Base-by-base conservation (phyloP, 208 protist genomes). In the Trichomonas vaginalis region DNA sequence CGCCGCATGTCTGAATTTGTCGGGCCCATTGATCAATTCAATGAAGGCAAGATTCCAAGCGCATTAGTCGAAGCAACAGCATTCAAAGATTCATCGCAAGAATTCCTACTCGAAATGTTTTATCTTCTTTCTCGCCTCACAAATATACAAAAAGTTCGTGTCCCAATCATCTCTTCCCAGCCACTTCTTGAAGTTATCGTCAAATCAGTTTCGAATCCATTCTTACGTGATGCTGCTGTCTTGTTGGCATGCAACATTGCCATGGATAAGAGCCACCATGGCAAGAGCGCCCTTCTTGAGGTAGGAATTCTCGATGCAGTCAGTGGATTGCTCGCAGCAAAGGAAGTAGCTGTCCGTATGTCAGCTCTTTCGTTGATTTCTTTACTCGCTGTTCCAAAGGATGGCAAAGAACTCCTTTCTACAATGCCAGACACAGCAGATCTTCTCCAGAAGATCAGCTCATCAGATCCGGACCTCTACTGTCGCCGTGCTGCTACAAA, bases 91-190 rank as follows among this genome's bases (percentile, higher is more conserved):
- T 51, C 40, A 6, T 42, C 86, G 15, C 40, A 42, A 14, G 40
- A 42, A 17, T 51, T 92, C 42, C 45, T 92, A 2, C 15, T 40
- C 0, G 86, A 92, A 51, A 23, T 92, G 23, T 92, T 92, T 32
- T 23, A n/a, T 51, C 86, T 92, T 39, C 86, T 92, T 51, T 92
- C 86, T 35, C 23, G 40, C 8, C 27, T 92, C 8, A 92, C 86
- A 17, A 92, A 92, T 45, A 92, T 39, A 2, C 86, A 92, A 47
- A 92, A 48, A 92, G 45, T 92, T 92, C 86, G 86, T 39, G 86
- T 92, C 4, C 86, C 86, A 17, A 35, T 92, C 0, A 92, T 92
- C 39, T 42, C 42, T 39, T 48, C 42, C 15, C 0, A 48, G 39
- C 14, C 23, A 32, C n/a, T 92, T 39, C 37, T 92, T 10, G 14